phyloP scores from a whole-genome alignment of 805 yeast species.

The Teunomyces atbi region DNA sequence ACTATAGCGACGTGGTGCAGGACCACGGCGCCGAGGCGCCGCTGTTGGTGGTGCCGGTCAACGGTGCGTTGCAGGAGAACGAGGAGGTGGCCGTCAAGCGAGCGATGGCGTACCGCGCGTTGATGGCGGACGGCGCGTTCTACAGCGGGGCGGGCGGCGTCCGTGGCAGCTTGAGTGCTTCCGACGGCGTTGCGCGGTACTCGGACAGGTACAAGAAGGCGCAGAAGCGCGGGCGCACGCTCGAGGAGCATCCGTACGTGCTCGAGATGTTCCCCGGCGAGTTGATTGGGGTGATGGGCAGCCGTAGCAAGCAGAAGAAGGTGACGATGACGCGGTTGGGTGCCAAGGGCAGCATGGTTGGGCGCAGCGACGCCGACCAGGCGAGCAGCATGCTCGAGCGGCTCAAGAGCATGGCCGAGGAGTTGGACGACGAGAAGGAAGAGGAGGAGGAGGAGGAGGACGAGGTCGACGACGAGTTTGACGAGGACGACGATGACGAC shows the following conservation, averaged over 20 bases:
- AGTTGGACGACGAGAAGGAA: slow-evolving; percentile 39
- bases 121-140: slow-evolving; percentile 66
- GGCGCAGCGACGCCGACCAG: slow-evolving; percentile 28
- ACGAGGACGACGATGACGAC: slow-evolving; percentile 75
- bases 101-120: slow-evolving; percentile 50
- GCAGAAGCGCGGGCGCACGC: slow-evolving; percentile 66
- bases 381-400: slow-evolving; percentile 42
- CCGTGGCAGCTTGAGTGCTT: slow-evolving; percentile 10
- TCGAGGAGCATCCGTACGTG: slow-evolving; percentile 76
- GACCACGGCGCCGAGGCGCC: slow-evolving; percentile 39
- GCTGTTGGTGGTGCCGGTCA: slow-evolving; percentile 58
- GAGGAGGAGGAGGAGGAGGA: slow-evolving; percentile 45
- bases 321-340: slow-evolving; percentile 41
- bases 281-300: slow-evolving; percentile 68
- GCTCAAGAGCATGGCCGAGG: slow-evolving; percentile 45
- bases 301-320: slow-evolving; percentile 51
- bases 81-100: slow-evolving; percentile 57
- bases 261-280: slow-evolving; percentile 75
- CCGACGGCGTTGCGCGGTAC: slow-evolving; percentile 77
- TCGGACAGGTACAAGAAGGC: slow-evolving; percentile 76
- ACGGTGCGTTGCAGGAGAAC: slow-evolving; percentile 50
- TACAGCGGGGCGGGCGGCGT: slow-evolving; percentile 38
- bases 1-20: slow-evolving; percentile 55
- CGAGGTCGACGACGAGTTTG: slow-evolving; percentile 66
- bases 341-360: slow-evolving; percentile 36